These are phyloP conservation scores for Agaricales sp. DNA, from an alignment of 1,284 basidiomycete species.

Conservation along the genomic window DNA sequence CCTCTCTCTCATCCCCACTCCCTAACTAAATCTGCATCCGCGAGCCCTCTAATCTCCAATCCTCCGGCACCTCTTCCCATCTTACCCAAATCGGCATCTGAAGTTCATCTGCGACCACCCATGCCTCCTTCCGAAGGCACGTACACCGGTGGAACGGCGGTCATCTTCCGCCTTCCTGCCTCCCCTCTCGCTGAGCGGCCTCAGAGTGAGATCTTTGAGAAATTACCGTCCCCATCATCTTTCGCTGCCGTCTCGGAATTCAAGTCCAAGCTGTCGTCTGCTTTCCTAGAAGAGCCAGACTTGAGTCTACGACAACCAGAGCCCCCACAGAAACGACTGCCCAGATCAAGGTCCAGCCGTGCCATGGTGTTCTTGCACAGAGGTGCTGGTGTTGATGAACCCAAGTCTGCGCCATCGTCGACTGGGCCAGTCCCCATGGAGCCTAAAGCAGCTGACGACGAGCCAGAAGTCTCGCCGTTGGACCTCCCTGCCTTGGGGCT, in stretches of 20 bases:
- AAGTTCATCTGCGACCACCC: not conserved
- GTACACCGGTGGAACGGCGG: not conserved
- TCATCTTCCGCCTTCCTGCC: not conserved
- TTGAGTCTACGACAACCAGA: not conserved
- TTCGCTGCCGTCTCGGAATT: not conserved
- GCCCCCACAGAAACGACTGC: not conserved
- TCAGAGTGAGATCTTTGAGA: not conserved
- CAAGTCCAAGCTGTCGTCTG: not conserved
- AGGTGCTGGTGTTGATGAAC: not conserved
- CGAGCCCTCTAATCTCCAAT: not conserved
- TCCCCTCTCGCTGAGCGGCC: not conserved
- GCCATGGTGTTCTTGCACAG: not conserved
- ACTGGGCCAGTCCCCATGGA: not conserved
- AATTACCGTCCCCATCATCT: not conserved
- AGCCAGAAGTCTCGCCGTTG: not conserved
- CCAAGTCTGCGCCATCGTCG: not conserved
- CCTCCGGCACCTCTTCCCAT: not conserved
- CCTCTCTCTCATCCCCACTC: not conserved
- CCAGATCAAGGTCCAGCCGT: not conserved
- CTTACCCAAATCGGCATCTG: not conserved
- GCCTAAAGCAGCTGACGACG: not conserved
- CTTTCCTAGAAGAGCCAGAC: not conserved
- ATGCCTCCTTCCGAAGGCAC: not conserved
- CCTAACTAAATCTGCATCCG: not conserved
- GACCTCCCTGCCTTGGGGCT: not conserved